Percentiles rank a stretch among this genome's conserved stretches.
These are phyloP conservation scores for Erodium moschatum DNA, from an alignment of 441 rosid species.

Conservation along the genomic window DNA sequence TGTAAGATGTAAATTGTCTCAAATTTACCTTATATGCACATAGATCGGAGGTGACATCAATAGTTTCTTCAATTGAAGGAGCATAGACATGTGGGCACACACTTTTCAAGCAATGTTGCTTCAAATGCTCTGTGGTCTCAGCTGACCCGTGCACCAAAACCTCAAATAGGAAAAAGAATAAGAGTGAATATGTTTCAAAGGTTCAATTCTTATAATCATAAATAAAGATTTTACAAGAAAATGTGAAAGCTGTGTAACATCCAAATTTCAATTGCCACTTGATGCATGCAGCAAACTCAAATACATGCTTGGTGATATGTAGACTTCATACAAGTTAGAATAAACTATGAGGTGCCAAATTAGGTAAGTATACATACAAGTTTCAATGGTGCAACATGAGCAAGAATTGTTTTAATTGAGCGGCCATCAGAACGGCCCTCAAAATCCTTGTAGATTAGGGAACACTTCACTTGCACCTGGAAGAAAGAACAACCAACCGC, in stretches of 20 bases:
- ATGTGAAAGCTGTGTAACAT: not conserved
- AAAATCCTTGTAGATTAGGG: slow-evolving; percentile 67
- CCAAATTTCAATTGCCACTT: too few relatives aligned
- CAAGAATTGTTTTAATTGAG: slow-evolving; percentile 81
- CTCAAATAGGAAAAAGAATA: slow-evolving; percentile 30
- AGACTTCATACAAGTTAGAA: not conserved
- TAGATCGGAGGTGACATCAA: slow-evolving; percentile 89
- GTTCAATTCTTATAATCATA: not conserved
- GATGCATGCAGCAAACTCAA: too few relatives aligned
- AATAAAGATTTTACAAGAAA: not conserved
- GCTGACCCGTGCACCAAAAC: slow-evolving; percentile 97
- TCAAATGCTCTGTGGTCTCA: slow-evolving; percentile 93
- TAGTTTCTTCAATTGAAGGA: slow-evolving; percentile 79
- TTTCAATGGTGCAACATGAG: slow-evolving; percentile 86
- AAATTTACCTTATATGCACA: slow-evolving; percentile 82
- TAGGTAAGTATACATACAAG: slow-evolving; percentile 40
- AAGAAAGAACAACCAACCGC: not conserved
- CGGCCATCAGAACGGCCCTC: slow-evolving; percentile 97
- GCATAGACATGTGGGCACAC: slow-evolving; percentile 85
- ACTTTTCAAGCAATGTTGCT: slow-evolving; percentile 79
- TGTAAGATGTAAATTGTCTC: slow-evolving; percentile 13
- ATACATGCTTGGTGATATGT: too few relatives aligned
- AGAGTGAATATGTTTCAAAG: slow-evolving; percentile 4
- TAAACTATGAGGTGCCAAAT: not conserved
- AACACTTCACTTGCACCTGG: slow-evolving; percentile 87